Evolutionary conservation across 2,329 filamentous ascomycete species (phyloP).

Genomic region (Penicillium sp.): DNA sequence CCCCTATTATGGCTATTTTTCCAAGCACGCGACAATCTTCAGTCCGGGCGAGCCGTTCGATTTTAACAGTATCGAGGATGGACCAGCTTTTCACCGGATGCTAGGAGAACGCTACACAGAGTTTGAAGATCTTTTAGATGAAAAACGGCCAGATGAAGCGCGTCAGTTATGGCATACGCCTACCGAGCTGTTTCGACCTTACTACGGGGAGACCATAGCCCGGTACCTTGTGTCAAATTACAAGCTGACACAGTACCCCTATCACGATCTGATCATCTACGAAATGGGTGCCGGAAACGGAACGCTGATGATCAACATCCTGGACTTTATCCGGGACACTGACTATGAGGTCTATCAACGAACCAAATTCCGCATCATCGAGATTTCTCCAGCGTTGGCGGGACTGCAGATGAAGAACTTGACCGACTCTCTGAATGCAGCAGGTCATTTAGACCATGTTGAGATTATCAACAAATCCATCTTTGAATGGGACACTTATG

Average conservation of each 20-base stretch:
- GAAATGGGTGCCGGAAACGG: slow-evolving; percentile 98
- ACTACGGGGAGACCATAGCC: slow-evolving; percentile 97
- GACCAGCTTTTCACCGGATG: slow-evolving; percentile 79
- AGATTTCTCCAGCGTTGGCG: slow-evolving; percentile 85
- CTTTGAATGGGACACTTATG: slow-evolving; percentile 88
- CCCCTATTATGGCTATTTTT: slow-evolving; percentile 93
- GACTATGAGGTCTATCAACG: slow-evolving; percentile 92
- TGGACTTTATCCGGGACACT: slow-evolving; percentile 90
- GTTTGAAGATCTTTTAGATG: slow-evolving; percentile 88
- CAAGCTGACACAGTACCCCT: slow-evolving; percentile 89
- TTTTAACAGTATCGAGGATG: slow-evolving; percentile 80
- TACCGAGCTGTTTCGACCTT: slow-evolving; percentile 93
- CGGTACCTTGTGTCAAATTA: slow-evolving; percentile 96
- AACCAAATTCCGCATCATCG: slow-evolving; percentile 93
- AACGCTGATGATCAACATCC: slow-evolving; percentile 96
- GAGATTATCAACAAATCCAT: slow-evolving; percentile 95
- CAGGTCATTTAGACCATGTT: slow-evolving; percentile 81
- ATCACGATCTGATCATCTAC: slow-evolving; percentile 96
- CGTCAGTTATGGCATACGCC: slow-evolving; percentile 98
- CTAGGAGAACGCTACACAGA: slow-evolving; percentile 81
- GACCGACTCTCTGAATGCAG: slow-evolving; percentile 66
- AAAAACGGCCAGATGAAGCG: slow-evolving; percentile 70
- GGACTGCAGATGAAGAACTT: slow-evolving; percentile 76
- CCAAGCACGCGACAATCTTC: slow-evolving; percentile 96
- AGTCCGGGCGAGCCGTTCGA: slow-evolving; percentile 88